A percentile compares a stretch with the other conserved stretches of the same genome.
Conservation (phyloP, 345 rosid genomes). For the Melastoma malabathricum region DNA sequence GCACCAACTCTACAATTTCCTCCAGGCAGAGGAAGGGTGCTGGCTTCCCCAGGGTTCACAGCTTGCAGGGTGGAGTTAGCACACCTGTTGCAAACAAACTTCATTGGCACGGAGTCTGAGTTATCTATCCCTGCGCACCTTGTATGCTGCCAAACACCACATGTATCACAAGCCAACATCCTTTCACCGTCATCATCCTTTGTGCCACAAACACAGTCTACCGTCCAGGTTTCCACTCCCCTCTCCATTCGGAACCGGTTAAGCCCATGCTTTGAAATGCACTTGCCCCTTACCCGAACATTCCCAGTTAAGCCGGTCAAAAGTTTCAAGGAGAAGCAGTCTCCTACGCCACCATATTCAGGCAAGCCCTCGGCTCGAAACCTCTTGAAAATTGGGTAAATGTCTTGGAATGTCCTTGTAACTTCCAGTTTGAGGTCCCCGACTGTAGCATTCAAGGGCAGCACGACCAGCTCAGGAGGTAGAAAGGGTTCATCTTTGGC, state of each 20-base stretch:
- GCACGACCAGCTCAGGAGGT: slow-evolving; percentile 40
- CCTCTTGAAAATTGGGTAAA: slow-evolving; percentile 52
- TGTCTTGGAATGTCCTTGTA: slow-evolving; percentile 42
- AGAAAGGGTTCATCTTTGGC: slow-evolving; percentile 30
- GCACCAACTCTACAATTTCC: slow-evolving; percentile 28
- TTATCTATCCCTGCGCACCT: slow-evolving; percentile 57
- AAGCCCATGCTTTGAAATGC: slow-evolving; percentile 36
- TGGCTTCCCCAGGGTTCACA: slow-evolving; percentile 9
- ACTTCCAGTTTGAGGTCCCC: slow-evolving; percentile 44
- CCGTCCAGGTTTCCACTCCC: slow-evolving; percentile 51
- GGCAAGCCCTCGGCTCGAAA: slow-evolving; percentile 35
- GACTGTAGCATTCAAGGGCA: slow-evolving; percentile 44
- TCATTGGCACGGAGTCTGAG: slow-evolving; percentile 25
- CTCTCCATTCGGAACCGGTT: slow-evolving; percentile 47
- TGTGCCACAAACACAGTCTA: slow-evolving; percentile 57
- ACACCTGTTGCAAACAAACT: slow-evolving; percentile 35
- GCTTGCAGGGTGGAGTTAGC: background rate
- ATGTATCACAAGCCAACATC: slow-evolving; percentile 60
- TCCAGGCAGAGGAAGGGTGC: slow-evolving; percentile 12
- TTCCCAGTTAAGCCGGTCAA: slow-evolving; percentile 34
- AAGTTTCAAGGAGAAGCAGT: slow-evolving; percentile 31
- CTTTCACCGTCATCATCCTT: slow-evolving; percentile 70
- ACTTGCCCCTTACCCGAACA: slow-evolving; percentile 29
- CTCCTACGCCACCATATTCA: slow-evolving; percentile 36
- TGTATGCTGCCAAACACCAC: slow-evolving; percentile 67